Evolutionary conservation across 306 rosid species (phyloP).

Genomic region (Medicago arabica): DNA sequence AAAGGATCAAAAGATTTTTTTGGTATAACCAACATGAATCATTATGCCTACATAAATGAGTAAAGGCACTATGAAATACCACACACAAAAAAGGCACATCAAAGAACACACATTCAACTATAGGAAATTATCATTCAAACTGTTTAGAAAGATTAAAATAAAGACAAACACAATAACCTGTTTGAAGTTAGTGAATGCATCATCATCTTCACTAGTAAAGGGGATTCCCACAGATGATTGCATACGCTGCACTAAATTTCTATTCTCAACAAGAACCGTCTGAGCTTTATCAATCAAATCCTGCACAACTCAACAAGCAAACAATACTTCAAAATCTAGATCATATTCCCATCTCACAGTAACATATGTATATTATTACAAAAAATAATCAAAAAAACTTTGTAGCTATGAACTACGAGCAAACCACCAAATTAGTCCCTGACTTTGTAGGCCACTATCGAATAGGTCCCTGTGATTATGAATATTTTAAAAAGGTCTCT

Average conservation of each 20-base stretch:
- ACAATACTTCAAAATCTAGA: slow-evolving; percentile 19
- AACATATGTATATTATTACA: background rate
- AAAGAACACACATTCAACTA: slow-evolving; percentile 27
- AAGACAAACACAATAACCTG: slow-evolving; percentile 55
- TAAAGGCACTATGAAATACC: slow-evolving; percentile 28
- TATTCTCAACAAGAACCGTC: slow-evolving; percentile 73
- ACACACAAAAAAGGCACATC: background rate
- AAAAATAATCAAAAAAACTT: slow-evolving; percentile 12
- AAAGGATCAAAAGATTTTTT: background rate
- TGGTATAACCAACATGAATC: background rate
- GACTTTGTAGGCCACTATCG: background rate
- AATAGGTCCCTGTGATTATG: background rate
- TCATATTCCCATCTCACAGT: background rate
- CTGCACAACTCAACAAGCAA: slow-evolving; percentile 54
- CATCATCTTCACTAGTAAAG: slow-evolving; percentile 56
- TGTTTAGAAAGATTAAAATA: slow-evolving; percentile 5
- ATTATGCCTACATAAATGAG: slow-evolving; percentile 20
- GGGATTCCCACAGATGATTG: slow-evolving; percentile 69
- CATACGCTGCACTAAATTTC: slow-evolving; percentile 71
- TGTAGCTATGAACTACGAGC: background rate
- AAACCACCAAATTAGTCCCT: background rate
- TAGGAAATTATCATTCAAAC: background rate
- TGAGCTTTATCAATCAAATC: slow-evolving; percentile 90
- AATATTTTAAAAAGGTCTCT: background rate
- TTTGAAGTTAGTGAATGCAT: slow-evolving; percentile 76